Base-by-base conservation (phyloP, 2,329 filamentous ascomycete species). In the Pseudocercospora macadamiae region DNA sequence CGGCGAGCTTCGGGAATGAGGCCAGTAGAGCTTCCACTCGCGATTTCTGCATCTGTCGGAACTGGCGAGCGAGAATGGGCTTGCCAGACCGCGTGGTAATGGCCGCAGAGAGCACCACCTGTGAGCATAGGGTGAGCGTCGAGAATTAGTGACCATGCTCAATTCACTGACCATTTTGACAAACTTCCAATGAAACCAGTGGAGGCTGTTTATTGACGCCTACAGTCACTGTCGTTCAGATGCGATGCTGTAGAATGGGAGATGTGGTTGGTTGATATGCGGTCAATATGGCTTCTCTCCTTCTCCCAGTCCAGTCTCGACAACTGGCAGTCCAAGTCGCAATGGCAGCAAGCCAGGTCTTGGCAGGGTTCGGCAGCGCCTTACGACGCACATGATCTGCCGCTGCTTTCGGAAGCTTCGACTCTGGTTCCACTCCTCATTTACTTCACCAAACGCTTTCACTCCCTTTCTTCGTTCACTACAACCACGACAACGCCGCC, bases 1-100 rank as follows among this genome's bases (percentile, higher is more conserved):
- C 93, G 71, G 95, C 93, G 59, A 97, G 89, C 80, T 99, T 99
- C 56, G 95, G 96, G 74, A 99, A 97, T 8, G 93, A 96, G 65
- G 96, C 95, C 57, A 99, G 89, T 57, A 99, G 87, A 57, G 90
- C 95, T 82, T 99, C 96, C 73, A 99, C 93, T 74, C 96, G 87
- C 51, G 96, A 97, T 75, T 95, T 87, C 76, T 93, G 90, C 86
- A 99, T 97, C 80, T 97, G 93, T 70, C 93, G 88, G 78, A 99
- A 99, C 80, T 97, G 92, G 73, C 96, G 89, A 66, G 95, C 97
- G 77, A 99, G 89, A 73, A 99, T 93, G 78, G 93, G 91, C 83
- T 99, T 99, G 76, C 95, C 95, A 76, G 95, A 95, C 70, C 95
- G 88, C 76, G 96, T 99, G 80, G 93, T 97, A 82, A 99, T 97